Base-by-base conservation (phyloP, 495 filamentous ascomycete genomes). In the Sordaria brevicollis region DNA sequence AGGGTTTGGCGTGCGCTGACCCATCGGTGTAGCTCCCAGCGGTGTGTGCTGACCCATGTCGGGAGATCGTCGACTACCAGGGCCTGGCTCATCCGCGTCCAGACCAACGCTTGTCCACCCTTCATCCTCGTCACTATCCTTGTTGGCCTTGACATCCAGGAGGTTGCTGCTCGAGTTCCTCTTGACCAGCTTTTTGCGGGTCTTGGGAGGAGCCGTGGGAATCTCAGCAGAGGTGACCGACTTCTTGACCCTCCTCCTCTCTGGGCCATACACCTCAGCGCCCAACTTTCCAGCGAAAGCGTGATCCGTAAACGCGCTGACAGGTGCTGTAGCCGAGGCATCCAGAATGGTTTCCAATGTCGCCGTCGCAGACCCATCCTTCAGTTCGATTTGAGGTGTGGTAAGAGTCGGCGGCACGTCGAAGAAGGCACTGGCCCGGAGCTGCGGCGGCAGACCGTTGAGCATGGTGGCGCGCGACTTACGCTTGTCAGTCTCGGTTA, bases 311-410 rank as follows among this genome's bases (percentile, higher is more conserved):
- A 97, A 98, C 66, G 95, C 95, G 54, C 85, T 92, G 54, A 97
- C 92, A n/a, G 95, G 95, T 2, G 96, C 95, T 70, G 85, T 86
- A 3, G 93, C 92, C 5, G 95, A 97, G n/a, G 95, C 95, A 79
- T 97, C 92, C 10, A 99, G 85, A 57, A 99, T 95, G 74, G 89
- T 95, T 69, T 99, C 95, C 9, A 99, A 84, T 0, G 94, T 97
- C 37, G 87, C 90, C 72, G 93, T 93, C 17, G 94, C 92, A 65
- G 94, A 97, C 13, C 90, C 87, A 41, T 89, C 87, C 77, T 91
- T 93, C 33, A 94, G 79, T 71, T 93, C 85, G 21, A 96, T 77
- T 29, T 76, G 76, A 10, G 84, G 82, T 4, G 83, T 72, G 29
- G 37, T 39, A 39, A 13, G 13, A 29, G 84, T 71, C 11, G 84